Evolutionary conservation across 768 basidiomycete species (phyloP).

Genomic region (Amanita pseudoporphyria): DNA sequence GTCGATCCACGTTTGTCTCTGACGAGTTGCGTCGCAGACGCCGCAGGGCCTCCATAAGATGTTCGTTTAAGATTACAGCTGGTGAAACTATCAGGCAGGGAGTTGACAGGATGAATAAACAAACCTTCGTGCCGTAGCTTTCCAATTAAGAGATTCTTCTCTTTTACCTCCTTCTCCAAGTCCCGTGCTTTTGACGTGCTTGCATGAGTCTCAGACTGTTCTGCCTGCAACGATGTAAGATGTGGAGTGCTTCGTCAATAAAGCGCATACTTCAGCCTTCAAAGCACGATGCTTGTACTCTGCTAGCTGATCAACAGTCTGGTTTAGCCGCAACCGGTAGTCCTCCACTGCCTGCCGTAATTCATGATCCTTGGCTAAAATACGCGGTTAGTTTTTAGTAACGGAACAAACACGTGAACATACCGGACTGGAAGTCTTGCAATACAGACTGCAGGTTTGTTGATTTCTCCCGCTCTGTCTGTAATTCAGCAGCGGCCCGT

Average conservation of each 20-base stretch:
- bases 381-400: constrained; percentile 1
- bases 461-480: constrained; percentile 62
- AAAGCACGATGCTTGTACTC: constrained; percentile 86
- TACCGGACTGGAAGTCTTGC: constrained; percentile 87
- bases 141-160: constrained; percentile 90
- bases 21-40: constrained; percentile 80
- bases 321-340: constrained; percentile 63
- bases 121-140: constrained; percentile 92
- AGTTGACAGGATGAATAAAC: constrained; percentile 10
- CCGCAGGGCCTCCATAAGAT: constrained; percentile 95
- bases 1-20: constrained; percentile 87
- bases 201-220: constrained; percentile 63
- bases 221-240: constrained; percentile 36
- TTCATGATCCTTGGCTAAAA: constrained; percentile 82
- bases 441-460: constrained; percentile 86
- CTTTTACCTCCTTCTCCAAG: constrained; percentile 86
- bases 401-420: not conserved
- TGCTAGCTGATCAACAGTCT: constrained; percentile 68
- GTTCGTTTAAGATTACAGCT: constrained; percentile 97
- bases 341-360: constrained; percentile 78
- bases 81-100: constrained; percentile 1
- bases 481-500: constrained; percentile 46
- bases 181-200: constrained; percentile 58
- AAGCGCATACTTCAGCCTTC: constrained; percentile 66
- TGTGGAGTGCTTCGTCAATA: not conserved